Conservation (phyloP, 2,329 filamentous ascomycete species). For the Penicillium sp. region DNA sequence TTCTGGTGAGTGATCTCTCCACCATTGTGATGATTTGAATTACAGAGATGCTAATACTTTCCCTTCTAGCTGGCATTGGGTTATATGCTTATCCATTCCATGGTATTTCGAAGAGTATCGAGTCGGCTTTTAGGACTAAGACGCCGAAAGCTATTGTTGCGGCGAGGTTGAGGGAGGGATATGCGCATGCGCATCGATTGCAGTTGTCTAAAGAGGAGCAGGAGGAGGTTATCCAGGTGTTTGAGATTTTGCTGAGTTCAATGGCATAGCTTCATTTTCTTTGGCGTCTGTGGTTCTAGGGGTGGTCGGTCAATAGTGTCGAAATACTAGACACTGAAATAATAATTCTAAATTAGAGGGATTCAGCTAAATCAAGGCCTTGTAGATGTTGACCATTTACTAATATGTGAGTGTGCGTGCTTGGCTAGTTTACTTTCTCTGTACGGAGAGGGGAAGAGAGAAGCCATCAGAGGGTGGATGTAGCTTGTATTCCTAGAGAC, state of each 20-base stretch:
- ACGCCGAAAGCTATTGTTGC: conserved; percentile 23
- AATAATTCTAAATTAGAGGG: too few relatives aligned
- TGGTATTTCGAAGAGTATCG: conserved; percentile 28
- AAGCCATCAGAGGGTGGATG: too few relatives aligned
- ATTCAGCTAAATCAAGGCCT: too few relatives aligned
- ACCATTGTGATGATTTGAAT: neutral
- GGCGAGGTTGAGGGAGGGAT: conserved; percentile 22
- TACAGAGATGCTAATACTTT: neutral
- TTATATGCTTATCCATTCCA: conserved; percentile 29
- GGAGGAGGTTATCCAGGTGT: conserved; percentile 19
- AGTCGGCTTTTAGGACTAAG: conserved; percentile 23
- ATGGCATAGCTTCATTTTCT: neutral
- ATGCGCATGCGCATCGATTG: conserved; percentile 16
- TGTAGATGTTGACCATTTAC: too few relatives aligned
- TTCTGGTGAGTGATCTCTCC: conserved; percentile 18
- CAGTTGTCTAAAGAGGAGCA: conserved; percentile 19
- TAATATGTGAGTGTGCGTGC: too few relatives aligned
- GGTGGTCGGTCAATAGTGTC: too few relatives aligned
- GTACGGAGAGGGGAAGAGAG: too few relatives aligned
- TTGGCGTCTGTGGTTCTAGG: too few relatives aligned
- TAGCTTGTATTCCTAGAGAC: too few relatives aligned
- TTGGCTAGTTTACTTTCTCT: too few relatives aligned
- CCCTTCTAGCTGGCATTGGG: conserved; percentile 22
- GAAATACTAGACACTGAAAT: too few relatives aligned
- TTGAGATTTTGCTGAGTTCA: conserved; percentile 18